These are phyloP conservation scores for Casuarina cunninghamiana DNA, from an alignment of 306 rosid genomes.

Conservation along the genomic window DNA sequence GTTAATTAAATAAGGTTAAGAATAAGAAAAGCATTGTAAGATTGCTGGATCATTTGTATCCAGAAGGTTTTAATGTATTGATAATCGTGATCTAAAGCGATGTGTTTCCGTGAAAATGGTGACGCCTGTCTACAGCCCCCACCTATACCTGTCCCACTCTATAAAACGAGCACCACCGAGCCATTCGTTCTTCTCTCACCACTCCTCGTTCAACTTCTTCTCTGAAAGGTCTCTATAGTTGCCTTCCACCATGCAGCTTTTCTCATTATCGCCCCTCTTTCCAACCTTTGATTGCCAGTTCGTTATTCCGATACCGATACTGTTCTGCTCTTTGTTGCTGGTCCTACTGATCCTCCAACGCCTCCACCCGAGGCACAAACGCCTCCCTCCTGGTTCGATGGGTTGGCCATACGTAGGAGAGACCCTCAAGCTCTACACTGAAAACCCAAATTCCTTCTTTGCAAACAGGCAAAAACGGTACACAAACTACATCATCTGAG, in stretches of 20 bases:
- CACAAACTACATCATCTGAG: too few relatives aligned
- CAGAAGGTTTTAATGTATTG: not conserved
- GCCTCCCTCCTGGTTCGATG: slow-evolving; percentile 87
- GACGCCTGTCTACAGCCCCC: slow-evolving; percentile 47
- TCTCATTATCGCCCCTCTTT: slow-evolving; percentile 5
- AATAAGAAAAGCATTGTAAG: too few relatives aligned
- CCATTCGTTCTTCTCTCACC: slow-evolving; percentile 19
- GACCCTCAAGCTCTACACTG: slow-evolving; percentile 69
- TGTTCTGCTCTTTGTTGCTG: slow-evolving; percentile 31
- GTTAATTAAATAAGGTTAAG: too few relatives aligned
- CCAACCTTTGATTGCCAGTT: not conserved
- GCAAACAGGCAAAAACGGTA: slow-evolving; percentile 65
- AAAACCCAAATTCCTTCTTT: slow-evolving; percentile 81
- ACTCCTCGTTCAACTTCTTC: slow-evolving; percentile 10
- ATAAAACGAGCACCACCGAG: slow-evolving; percentile 31
- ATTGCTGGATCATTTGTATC: too few relatives aligned
- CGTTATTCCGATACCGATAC: not conserved
- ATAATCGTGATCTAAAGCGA: not conserved
- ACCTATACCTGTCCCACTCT: slow-evolving; percentile 29
- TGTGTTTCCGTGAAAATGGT: slow-evolving; percentile 33
- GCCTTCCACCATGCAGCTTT: slow-evolving; percentile 43
- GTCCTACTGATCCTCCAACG: slow-evolving; percentile 44
- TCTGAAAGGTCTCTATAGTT: slow-evolving; percentile 21
- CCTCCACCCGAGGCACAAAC: slow-evolving; percentile 37
- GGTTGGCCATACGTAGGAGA: slow-evolving; percentile 93